These are phyloP conservation scores for Hymenotorrendiella dingleyae DNA, from an alignment of 2,329 filamentous ascomycete genomes.

Conservation along the genomic window DNA sequence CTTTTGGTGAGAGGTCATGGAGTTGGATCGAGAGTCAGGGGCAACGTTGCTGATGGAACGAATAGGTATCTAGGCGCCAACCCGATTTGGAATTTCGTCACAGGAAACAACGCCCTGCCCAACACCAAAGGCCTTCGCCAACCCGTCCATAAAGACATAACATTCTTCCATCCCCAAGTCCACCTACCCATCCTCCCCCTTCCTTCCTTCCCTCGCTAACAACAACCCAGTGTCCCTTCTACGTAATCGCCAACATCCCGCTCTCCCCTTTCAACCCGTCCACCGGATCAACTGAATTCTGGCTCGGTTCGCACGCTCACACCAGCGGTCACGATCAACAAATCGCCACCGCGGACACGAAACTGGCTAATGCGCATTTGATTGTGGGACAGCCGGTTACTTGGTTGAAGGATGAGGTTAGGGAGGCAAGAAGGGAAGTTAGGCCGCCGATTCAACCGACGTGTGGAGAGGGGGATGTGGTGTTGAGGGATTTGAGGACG, in stretches of 20 bases:
- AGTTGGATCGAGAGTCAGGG: too few relatives aligned
- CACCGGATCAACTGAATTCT: constrained; percentile 37
- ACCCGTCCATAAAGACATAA: constrained; percentile 35
- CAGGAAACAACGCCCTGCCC: constrained; percentile 35
- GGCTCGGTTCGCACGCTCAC: constrained; percentile 35
- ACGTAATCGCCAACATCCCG: constrained; percentile 35
- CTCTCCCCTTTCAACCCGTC: constrained; percentile 31
- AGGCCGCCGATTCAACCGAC: constrained; percentile 44
- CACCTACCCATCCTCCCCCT: background rate
- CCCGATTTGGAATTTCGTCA: constrained; percentile 37
- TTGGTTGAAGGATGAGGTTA: constrained; percentile 36
- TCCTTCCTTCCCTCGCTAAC: constrained; percentile 7
- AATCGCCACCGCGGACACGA: constrained; percentile 20
- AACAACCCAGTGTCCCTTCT: constrained; percentile 30
- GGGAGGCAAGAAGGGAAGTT: constrained; percentile 34
- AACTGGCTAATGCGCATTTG: constrained; percentile 35
- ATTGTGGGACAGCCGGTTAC: constrained; percentile 44
- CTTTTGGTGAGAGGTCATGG: too few relatives aligned
- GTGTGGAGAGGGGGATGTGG: constrained; percentile 48
- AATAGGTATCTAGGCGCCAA: constrained; percentile 36
- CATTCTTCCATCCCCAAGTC: constrained; percentile 32
- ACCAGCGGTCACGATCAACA: constrained; percentile 31
- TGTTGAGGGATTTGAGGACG: constrained; percentile 53
- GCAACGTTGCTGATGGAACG: too few relatives aligned
- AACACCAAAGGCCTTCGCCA: constrained; percentile 33